phyloP scores from a whole-genome alignment of 768 basidiomycete genomes.

The Boletus subparvulus region DNA sequence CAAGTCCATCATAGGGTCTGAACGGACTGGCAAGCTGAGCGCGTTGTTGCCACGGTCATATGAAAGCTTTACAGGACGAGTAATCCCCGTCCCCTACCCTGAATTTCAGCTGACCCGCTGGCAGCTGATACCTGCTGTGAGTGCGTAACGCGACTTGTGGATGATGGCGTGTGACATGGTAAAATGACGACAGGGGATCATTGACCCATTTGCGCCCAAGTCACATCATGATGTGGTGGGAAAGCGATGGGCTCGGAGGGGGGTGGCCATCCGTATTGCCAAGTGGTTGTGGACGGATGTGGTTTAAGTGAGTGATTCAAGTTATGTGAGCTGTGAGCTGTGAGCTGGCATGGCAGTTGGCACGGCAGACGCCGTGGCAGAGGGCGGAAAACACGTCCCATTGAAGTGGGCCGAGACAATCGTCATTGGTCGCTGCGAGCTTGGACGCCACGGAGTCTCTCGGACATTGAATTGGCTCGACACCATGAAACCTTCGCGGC shows the following conservation, averaged over 20 bases:
- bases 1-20: background rate
- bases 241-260: conserved; percentile 19
- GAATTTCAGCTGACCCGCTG: conserved; percentile 23
- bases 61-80: conserved; percentile 23
- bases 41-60: conserved; percentile 20
- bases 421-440: conserved; percentile 2
- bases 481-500: conserved; percentile 31
- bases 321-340: background rate
- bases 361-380: conserved; percentile 1
- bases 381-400: background rate
- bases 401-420: background rate
- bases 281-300: conserved; percentile 11
- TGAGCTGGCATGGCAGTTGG: conserved; percentile 17
- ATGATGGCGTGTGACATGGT: conserved; percentile 15
- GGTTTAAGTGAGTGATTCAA: conserved; percentile 11
- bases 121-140: conserved; percentile 13
- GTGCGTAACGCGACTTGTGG: conserved; percentile 14
- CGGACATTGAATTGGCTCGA: conserved; percentile 31
- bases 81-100: conserved; percentile 34
- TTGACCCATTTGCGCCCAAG: conserved; percentile 22
- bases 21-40: conserved; percentile 2
- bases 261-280: conserved; percentile 1
- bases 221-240: conserved; percentile 14
- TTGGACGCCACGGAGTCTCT: conserved; percentile 29
- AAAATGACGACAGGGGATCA: conserved; percentile 13